Percentiles rank a stretch among this genome's conserved stretches.
Evolutionary conservation across 352 stramenopile species (phyloP).

Genomic region (Thraustotheca clavata): DNA sequence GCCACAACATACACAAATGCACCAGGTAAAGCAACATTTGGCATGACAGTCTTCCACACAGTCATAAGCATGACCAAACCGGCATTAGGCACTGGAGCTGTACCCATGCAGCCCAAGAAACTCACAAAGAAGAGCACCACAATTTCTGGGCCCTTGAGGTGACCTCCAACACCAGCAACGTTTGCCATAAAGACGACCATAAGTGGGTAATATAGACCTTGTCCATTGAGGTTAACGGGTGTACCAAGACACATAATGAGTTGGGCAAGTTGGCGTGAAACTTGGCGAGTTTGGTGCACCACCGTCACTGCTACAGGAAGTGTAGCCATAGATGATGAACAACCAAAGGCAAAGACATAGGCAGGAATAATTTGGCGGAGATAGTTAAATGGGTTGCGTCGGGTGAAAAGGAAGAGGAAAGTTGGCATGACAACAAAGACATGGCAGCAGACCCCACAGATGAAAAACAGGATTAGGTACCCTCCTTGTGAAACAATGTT

Average conservation of each 20-base stretch:
- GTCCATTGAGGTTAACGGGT: slow-evolving; percentile 45
- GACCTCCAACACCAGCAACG: slow-evolving; percentile 49
- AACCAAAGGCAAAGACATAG: slow-evolving; percentile 69
- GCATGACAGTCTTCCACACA: slow-evolving; percentile 63
- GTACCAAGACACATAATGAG: slow-evolving; percentile 39
- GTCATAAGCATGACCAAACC: slow-evolving; percentile 74
- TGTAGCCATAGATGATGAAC: slow-evolving; percentile 70
- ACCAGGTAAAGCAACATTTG: slow-evolving; percentile 36
- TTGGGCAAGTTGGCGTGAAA: slow-evolving; percentile 23
- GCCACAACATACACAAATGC: slow-evolving; percentile 64
- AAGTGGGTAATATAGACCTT: slow-evolving; percentile 55
- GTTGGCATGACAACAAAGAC: slow-evolving; percentile 40
- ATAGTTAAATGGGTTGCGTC: slow-evolving; percentile 57
- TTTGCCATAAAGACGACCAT: slow-evolving; percentile 61
- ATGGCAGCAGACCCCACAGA: slow-evolving; percentile 21
- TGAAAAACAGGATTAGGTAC: slow-evolving; percentile 40
- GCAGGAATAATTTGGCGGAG: slow-evolving; percentile 57
- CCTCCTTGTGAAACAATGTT: slow-evolving; percentile 41
- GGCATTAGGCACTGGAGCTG: slow-evolving; percentile 64
- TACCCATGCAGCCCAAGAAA: slow-evolving; percentile 56
- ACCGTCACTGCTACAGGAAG: slow-evolving; percentile 28
- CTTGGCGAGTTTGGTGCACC: slow-evolving; percentile 8
- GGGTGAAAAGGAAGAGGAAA: slow-evolving; percentile 44
- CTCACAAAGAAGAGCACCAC: slow-evolving; percentile 54
- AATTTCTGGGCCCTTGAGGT: slow-evolving; percentile 62